Conservation (phyloP, 129 eudicot species). For the Ambrosia artemisiifolia region DNA sequence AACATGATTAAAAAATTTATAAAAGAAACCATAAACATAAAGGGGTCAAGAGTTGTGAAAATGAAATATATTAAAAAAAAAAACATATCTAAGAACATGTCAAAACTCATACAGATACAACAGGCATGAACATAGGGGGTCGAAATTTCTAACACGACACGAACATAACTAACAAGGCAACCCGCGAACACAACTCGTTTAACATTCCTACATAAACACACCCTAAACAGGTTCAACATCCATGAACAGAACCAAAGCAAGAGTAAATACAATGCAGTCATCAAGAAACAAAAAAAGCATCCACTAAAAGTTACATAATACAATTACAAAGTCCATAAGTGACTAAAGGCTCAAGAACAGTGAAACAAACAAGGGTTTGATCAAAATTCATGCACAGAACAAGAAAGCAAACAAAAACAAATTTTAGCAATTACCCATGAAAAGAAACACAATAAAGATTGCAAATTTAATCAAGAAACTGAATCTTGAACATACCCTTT, state of each 20-base stretch:
- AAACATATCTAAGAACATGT: conserved; percentile 19
- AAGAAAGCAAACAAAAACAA: neutral
- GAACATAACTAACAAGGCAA: neutral
- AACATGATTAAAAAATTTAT: conserved; percentile 5
- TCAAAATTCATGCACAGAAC: neutral
- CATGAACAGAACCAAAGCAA: neutral
- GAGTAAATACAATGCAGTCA: neutral
- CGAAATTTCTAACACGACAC: too few relatives aligned
- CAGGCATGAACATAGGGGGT: too few relatives aligned
- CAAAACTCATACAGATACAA: too few relatives aligned
- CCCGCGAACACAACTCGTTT: too few relatives aligned
- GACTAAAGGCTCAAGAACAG: neutral
- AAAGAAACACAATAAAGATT: neutral
- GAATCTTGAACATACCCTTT: conserved; percentile 21
- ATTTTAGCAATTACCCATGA: neutral
- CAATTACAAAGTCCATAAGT: neutral
- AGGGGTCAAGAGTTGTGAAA: conserved; percentile 30
- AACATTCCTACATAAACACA: neutral
- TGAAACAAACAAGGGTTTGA: neutral
- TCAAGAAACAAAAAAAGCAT: conserved; percentile 2
- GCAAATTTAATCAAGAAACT: neutral
- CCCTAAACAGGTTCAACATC: conserved; percentile 1
- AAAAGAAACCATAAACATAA: neutral
- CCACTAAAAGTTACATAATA: neutral
- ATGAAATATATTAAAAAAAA: conserved; percentile 12